Percentiles rank a stretch among this genome's conserved stretches.
These are phyloP conservation scores for Medakamo hakoo DNA, from an alignment of 139 green algal genomes.

Conservation along the genomic window DNA sequence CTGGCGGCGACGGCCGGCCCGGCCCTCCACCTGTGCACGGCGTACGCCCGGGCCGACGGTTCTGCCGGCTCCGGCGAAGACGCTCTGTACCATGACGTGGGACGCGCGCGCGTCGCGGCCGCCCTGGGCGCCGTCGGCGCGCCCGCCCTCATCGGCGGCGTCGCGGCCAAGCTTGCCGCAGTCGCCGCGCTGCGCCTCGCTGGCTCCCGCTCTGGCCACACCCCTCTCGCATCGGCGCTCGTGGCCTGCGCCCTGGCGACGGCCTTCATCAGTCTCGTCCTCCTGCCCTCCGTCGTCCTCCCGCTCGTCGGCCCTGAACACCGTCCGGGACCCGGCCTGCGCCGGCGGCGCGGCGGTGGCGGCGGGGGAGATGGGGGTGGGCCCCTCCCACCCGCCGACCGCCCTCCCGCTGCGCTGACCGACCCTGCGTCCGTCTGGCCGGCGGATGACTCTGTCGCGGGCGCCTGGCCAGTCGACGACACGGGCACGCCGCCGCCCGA, in stretches of 20 bases:
- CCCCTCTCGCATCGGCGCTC: not conserved
- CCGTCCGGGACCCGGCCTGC: not conserved
- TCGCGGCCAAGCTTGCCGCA: constrained; percentile 59
- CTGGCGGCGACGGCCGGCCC: constrained; percentile 8
- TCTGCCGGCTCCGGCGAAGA: constrained; percentile 65
- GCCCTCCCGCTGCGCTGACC: too few species aligned
- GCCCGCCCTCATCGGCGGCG: constrained; percentile 63
- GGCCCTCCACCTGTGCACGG: too few species aligned
- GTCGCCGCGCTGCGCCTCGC: not conserved
- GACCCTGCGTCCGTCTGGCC: too few species aligned
- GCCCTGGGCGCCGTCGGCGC: constrained; percentile 42
- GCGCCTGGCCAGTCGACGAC: too few species aligned
- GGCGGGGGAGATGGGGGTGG: too few species aligned
- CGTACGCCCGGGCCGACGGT: too few species aligned
- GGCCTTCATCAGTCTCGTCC: not conserved
- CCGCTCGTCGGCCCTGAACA: not conserved
- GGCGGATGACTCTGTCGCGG: too few species aligned
- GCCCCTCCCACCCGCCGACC: too few species aligned
- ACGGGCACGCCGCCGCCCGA: too few species aligned
- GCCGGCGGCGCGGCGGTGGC: too few species aligned
- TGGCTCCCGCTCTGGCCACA: too few species aligned
- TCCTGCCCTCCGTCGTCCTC: not conserved
- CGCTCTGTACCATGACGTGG: constrained; percentile 61
- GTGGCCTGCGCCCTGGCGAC: too few species aligned
- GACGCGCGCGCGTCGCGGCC: constrained; percentile 44